Evolutionary conservation across 331 rosid genomes (phyloP), one percentile per base, ranked within the genome.

Genomic region (Arachis monticola): DNA sequence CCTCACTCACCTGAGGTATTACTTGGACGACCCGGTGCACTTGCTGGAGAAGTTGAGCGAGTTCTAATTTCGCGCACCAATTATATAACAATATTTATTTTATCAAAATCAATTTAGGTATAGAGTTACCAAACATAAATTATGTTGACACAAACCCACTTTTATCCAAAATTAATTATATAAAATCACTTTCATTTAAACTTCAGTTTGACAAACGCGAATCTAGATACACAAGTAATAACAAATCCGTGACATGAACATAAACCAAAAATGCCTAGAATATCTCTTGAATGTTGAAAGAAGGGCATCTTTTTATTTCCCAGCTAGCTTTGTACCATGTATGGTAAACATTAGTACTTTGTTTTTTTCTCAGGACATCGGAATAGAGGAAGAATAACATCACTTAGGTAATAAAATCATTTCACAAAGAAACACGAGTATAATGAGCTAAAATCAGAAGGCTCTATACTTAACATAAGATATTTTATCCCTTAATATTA

Each of bases 361-460:
- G 4, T 38, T 38, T 3, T 38, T 38, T 38, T 38, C 55, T 27
- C 5, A 10, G 4, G 11, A 60, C 53, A 67, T 40, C 52, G 8
- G 9, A 67, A 52, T 35, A 61, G 72, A 46, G 27, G 38, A 64
- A 63, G 35, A 75, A 46, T 45, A 47, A 30, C 65, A 74, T 12
- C 10, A 62, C 35, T 27, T 17, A 62, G 45, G 1, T 11, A 32
- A 55, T 45, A 52, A 68, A 50, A 65, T 31, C 32, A 81, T 47
- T 65, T 4, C 2, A 77, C 11, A 55, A 55, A 72, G 77, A 64
- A 69, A 70, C 78, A 57, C 22, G 80, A 42, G 48, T 65, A 76
- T 65, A 59, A 27, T 76, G 74, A 1, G 31, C n/a, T 27, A 76
- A 51, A 60, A 11, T 27, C 30, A 61, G 46, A 72, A 52, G 67